Evolutionary conservation across 2,329 filamentous ascomycete genomes (phyloP).

Genomic region (Scytalidium sp.): DNA sequence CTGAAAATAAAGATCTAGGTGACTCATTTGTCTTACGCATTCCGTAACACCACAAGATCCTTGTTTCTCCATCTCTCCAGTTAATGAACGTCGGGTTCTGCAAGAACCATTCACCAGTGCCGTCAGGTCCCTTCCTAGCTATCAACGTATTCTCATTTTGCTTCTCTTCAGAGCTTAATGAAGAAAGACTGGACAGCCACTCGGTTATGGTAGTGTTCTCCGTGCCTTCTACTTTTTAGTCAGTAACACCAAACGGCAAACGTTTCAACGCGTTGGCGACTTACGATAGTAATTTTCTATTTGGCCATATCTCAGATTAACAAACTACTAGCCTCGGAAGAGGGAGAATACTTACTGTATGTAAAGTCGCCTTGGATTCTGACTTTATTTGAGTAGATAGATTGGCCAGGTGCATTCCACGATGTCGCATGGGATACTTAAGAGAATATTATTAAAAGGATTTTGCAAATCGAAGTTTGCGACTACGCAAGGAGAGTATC

Average conservation of each 20-base stretch:
- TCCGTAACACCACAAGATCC: conserved; percentile 4
- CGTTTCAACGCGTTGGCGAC: too few relatives aligned
- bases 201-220: too few relatives aligned
- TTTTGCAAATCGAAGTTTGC: too few relatives aligned
- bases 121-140: background rate
- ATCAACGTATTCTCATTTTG: conserved; percentile 1
- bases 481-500: too few relatives aligned
- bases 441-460: too few relatives aligned
- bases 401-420: background rate
- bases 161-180: conserved; percentile 1
- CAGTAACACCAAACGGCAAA: too few relatives aligned
- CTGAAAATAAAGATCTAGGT: background rate
- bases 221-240: too few relatives aligned
- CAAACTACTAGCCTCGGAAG: too few relatives aligned
- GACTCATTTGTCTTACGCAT: conserved; percentile 2
- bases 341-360: conserved; percentile 3
- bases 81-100: background rate
- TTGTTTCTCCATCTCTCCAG: conserved; percentile 1
- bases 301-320: too few relatives aligned
- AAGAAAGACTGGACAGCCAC: background rate
- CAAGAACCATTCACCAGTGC: background rate
- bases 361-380: conserved; percentile 1
- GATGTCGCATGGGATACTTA: background rate
- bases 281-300: too few relatives aligned
- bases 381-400: conserved; percentile 1